Conservation (phyloP, 2,329 filamentous ascomycete genomes). For the Amphichorda felina region DNA sequence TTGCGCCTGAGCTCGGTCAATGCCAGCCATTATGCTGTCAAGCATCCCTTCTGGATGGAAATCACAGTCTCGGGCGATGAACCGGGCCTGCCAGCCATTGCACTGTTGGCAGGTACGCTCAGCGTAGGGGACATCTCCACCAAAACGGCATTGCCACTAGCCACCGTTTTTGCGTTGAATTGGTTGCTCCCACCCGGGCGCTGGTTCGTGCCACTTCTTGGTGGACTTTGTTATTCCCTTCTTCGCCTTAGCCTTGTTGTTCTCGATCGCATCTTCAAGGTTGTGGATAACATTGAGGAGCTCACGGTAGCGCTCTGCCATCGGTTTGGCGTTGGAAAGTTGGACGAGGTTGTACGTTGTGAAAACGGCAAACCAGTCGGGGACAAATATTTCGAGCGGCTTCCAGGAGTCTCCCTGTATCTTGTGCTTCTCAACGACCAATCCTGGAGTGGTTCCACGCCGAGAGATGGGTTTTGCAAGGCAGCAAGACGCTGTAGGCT, state of each 20-base stretch:
- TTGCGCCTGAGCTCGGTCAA: background rate
- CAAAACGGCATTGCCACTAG: constrained; percentile 3
- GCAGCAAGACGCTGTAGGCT: too few species aligned
- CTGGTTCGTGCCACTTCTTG: constrained; percentile 2
- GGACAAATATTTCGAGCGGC: background rate
- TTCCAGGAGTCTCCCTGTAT: background rate
- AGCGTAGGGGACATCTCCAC: background rate
- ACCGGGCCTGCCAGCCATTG: background rate
- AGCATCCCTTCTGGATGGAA: background rate
- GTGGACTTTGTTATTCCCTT: background rate
- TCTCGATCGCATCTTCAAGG: background rate
- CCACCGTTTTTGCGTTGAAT: background rate
- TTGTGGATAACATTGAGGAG: constrained; percentile 1
- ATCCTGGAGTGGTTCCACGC: background rate
- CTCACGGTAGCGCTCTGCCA: background rate
- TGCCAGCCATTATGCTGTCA: background rate
- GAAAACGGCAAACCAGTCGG: constrained; percentile 3
- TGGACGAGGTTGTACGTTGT: background rate
- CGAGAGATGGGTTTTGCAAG: background rate
- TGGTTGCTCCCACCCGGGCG: background rate
- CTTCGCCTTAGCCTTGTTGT: background rate
- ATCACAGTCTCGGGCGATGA: background rate
- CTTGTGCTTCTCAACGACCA: background rate
- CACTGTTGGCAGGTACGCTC: background rate
- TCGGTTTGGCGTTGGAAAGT: background rate